phyloP scores from a whole-genome alignment of 495 filamentous ascomycete genomes.

The Xylaria venustula region DNA sequence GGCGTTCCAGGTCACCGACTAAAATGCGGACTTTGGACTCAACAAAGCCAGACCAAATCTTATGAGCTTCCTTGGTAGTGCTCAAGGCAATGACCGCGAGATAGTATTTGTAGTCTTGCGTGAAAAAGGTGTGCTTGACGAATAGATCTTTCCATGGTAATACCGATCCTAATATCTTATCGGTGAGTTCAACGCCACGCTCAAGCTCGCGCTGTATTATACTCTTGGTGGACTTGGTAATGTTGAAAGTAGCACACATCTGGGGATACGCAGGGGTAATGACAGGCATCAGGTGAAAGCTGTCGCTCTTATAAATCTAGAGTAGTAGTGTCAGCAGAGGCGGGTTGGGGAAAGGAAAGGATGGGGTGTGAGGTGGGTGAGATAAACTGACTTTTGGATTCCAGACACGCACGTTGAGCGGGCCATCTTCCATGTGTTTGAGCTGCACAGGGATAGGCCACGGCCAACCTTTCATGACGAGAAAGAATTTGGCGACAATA shows the following conservation, averaged over 20 bases:
- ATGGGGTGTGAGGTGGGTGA: background rate
- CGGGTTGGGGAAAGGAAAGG: background rate
- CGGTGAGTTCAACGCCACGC: slow-evolving; percentile 72
- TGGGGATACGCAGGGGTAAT: slow-evolving; percentile 95
- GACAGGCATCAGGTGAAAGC: slow-evolving; percentile 90
- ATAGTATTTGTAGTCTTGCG: slow-evolving; percentile 89
- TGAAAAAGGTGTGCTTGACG: slow-evolving; percentile 86
- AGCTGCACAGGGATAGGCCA: slow-evolving; percentile 92
- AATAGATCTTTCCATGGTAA: slow-evolving; percentile 86
- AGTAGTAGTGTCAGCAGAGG: slow-evolving; percentile 12
- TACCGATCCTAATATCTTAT: slow-evolving; percentile 73
- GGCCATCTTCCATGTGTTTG: slow-evolving; percentile 82
- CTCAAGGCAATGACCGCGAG: slow-evolving; percentile 84
- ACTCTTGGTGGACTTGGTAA: slow-evolving; percentile 78
- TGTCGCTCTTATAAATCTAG: slow-evolving; percentile 77
- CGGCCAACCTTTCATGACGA: slow-evolving; percentile 83
- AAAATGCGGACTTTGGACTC: slow-evolving; percentile 89
- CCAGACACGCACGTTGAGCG: slow-evolving; percentile 82
- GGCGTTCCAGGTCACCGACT: slow-evolving; percentile 74
- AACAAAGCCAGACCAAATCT: slow-evolving; percentile 85
- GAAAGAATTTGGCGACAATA: slow-evolving; percentile 89
- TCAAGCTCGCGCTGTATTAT: slow-evolving; percentile 81
- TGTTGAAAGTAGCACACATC: slow-evolving; percentile 95
- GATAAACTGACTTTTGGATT: slow-evolving; percentile 72
- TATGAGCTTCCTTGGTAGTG: slow-evolving; percentile 78